phyloP scores from a whole-genome alignment of 768 basidiomycete species.

The Crassisporium funariophilum region DNA sequence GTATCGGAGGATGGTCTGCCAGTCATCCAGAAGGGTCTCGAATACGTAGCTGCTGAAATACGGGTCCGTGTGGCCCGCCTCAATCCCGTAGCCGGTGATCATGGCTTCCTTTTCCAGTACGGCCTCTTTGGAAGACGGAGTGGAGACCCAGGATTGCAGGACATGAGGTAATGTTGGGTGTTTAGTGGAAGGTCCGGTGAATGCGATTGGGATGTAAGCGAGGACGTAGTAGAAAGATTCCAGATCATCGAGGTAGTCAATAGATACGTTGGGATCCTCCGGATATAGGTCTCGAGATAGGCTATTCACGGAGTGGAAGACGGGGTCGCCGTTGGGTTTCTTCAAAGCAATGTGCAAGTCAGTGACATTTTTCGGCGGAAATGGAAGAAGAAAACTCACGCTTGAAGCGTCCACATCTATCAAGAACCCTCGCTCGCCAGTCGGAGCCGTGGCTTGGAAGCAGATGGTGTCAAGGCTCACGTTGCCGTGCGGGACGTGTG shows the following conservation, averaged over 20 bases:
- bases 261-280: background rate
- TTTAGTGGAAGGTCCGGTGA: background rate
- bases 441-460: background rate
- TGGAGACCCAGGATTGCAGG: background rate
- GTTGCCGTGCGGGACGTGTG: background rate
- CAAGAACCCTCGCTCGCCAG: background rate
- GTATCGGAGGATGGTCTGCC: background rate
- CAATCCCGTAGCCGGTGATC: background rate
- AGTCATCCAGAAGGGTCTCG: background rate
- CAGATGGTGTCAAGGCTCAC: background rate
- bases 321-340: background rate
- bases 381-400: background rate
- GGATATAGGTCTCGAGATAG: background rate
- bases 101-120: background rate
- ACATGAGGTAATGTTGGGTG: background rate
- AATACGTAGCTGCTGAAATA: background rate
- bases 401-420: background rate
- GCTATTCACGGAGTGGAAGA: constrained; percentile 2
- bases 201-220: constrained; percentile 3
- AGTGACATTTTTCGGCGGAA: background rate
- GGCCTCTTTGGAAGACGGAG: background rate
- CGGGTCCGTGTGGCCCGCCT: background rate
- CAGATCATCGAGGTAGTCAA: constrained; percentile 8
- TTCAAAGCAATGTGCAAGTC: background rate
- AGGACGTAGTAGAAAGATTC: constrained; percentile 9